Conservation (phyloP, 139 green algal genomes). For the Haematococcus lacustris region DNA sequence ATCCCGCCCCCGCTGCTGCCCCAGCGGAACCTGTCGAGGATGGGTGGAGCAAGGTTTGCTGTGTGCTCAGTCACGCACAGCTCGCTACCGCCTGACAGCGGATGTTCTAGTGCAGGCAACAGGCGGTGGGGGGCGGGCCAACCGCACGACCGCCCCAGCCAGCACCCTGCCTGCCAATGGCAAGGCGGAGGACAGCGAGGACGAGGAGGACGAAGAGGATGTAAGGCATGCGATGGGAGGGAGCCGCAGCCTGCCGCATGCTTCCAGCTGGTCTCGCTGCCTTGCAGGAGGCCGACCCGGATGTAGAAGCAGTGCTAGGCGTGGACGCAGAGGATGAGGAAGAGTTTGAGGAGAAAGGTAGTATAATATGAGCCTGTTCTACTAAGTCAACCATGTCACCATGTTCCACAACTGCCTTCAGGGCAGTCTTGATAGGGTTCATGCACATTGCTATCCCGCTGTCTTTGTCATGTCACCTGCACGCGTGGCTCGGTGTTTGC, state of each 20-base stretch:
- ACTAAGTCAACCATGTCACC: no score
- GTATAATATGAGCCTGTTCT: no score
- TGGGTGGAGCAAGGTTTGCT: slow-evolving; percentile 5
- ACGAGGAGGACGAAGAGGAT: neutral
- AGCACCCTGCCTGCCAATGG: neutral
- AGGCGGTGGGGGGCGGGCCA: neutral
- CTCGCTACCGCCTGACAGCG: no score
- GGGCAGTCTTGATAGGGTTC: no score
- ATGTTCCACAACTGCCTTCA: no score
- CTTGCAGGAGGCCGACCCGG: neutral
- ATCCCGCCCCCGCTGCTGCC: neutral
- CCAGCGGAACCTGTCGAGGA: neutral
- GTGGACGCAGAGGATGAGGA: neutral
- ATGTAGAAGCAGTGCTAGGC: neutral
- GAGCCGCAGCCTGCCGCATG: neutral
- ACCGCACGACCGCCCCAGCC: neutral
- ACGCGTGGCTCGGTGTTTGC: no score
- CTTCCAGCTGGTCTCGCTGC: neutral
- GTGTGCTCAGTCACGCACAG: no score
- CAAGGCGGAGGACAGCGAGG: neutral
- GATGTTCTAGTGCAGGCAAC: slow-evolving; percentile 4
- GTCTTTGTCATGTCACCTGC: no score
- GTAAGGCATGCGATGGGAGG: neutral
- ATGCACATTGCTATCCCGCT: no score
- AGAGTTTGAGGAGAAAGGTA: neutral